Evolutionary conservation across 768 basidiomycete species (phyloP).

Genomic region (Hypholoma sublateritium): DNA sequence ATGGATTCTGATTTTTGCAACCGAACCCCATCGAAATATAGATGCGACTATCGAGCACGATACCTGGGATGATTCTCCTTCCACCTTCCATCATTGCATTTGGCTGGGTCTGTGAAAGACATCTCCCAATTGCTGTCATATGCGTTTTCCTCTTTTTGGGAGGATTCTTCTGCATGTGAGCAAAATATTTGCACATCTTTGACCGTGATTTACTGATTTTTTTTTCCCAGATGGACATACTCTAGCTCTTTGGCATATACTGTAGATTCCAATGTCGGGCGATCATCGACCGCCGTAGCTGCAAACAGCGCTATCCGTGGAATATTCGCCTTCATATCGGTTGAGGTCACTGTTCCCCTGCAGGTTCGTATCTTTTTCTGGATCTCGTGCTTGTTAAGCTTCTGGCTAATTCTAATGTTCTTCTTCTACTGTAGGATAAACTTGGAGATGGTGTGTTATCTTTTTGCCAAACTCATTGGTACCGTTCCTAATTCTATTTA

Average conservation of each 20-base stretch:
- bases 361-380: constrained; percentile 40
- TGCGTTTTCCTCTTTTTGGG: constrained; percentile 71
- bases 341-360: constrained; percentile 73
- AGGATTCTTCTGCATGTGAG: constrained; percentile 79
- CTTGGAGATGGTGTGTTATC: constrained; percentile 68
- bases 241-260: constrained; percentile 69
- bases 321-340: constrained; percentile 60
- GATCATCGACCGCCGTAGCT: constrained; percentile 74
- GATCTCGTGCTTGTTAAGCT: neutral
- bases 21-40: constrained; percentile 28
- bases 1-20: too few relatives aligned
- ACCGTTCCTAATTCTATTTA: constrained; percentile 13
- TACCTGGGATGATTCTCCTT: constrained; percentile 53
- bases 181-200: neutral
- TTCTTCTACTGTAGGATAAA: constrained; percentile 38
- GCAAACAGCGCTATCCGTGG: constrained; percentile 80
- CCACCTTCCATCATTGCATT: constrained; percentile 66
- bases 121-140: constrained; percentile 65
- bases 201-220: neutral
- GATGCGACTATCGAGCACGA: constrained; percentile 76
- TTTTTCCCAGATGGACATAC: constrained; percentile 31
- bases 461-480: neutral
- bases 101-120: constrained; percentile 72
- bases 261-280: constrained; percentile 83
- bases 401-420: neutral